Conservation (phyloP, 1,284 basidiomycete genomes). For the Papiliotrema fonsecae region DNA sequence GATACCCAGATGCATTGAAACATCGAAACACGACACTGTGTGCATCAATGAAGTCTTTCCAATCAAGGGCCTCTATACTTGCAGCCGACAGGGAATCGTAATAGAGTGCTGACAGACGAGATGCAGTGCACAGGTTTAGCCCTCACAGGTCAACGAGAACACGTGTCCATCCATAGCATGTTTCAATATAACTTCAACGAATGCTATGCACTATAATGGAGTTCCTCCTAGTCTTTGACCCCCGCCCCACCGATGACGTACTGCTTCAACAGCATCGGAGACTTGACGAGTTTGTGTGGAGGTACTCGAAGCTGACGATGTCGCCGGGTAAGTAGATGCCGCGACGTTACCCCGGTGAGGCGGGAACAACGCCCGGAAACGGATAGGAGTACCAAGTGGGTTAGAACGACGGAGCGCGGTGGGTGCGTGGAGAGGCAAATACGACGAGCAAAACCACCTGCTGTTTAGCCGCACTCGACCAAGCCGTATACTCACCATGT, state of each 20-base stretch:
- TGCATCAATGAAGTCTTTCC: no score
- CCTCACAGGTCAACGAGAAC: no score
- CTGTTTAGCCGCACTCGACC: background rate
- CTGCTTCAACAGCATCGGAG: slow-evolving; percentile 16
- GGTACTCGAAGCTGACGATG: background rate
- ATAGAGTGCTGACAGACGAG: no score
- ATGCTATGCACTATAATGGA: no score
- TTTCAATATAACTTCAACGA: no score
- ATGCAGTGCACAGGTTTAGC: no score
- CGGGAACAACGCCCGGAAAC: slow-evolving; percentile 28
- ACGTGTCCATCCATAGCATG: no score
- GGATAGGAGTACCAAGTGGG: slow-evolving; percentile 28
- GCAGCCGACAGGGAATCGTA: no score
- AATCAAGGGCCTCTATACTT: no score
- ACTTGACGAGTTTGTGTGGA: background rate
- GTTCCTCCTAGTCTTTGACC: slow-evolving; percentile 41
- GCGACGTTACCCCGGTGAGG: slow-evolving; percentile 9
- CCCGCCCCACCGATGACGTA: slow-evolving; percentile 40
- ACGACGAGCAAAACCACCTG: slow-evolving; percentile 46
- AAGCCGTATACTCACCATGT: slow-evolving; percentile 27
- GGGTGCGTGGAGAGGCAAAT: slow-evolving; percentile 41
- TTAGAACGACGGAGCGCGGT: slow-evolving; percentile 33
- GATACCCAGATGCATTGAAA: no score
- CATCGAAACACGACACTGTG: no score
- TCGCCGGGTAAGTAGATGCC: background rate